A percentile compares a stretch with the other conserved stretches of the same genome.
These are phyloP conservation scores for Candida pseudocylindracea DNA, from an alignment of 1,139 yeast species.

Conservation along the genomic window DNA sequence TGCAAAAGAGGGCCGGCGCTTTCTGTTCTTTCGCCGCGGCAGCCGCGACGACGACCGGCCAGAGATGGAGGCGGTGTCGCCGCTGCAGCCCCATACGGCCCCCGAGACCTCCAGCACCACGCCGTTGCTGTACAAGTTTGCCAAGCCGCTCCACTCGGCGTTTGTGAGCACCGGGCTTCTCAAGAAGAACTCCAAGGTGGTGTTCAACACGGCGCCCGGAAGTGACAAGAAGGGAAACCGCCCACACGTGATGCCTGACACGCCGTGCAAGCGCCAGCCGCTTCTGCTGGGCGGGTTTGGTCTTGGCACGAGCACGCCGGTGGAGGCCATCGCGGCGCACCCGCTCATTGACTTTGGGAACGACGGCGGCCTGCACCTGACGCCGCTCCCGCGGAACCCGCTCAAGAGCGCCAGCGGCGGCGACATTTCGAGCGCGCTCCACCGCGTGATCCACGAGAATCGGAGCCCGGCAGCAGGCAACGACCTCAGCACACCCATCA, in stretches of 20 bases:
- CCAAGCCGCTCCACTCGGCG: conserved; percentile 71
- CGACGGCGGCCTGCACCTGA: not conserved
- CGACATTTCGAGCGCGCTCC: too few species aligned
- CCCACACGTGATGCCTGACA: conserved; percentile 11
- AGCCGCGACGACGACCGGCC: not conserved
- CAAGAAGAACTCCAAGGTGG: conserved; percentile 28
- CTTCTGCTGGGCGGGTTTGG: conserved; percentile 1
- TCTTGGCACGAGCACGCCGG: not conserved
- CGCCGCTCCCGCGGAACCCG: not conserved
- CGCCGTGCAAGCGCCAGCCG: not conserved
- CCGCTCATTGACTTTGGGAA: not conserved
- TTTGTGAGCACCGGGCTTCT: conserved; percentile 56
- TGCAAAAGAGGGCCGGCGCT: too few species aligned
- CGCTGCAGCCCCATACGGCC: not conserved
- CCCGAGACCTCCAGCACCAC: not conserved
- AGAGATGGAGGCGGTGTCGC: not conserved
- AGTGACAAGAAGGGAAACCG: conserved; percentile 62
- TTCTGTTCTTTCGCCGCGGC: too few species aligned
- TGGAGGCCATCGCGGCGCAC: not conserved
- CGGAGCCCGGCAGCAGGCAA: too few species aligned
- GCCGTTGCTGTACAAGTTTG: conserved; percentile 25
- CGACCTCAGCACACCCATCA: too few species aligned
- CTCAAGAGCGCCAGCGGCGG: too few species aligned
- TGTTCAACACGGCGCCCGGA: conserved; percentile 34
- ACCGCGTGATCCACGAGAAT: too few species aligned